Evolutionary conservation across 2,329 filamentous ascomycete genomes (phyloP).

Genomic region (Ophiostoma ips): DNA sequence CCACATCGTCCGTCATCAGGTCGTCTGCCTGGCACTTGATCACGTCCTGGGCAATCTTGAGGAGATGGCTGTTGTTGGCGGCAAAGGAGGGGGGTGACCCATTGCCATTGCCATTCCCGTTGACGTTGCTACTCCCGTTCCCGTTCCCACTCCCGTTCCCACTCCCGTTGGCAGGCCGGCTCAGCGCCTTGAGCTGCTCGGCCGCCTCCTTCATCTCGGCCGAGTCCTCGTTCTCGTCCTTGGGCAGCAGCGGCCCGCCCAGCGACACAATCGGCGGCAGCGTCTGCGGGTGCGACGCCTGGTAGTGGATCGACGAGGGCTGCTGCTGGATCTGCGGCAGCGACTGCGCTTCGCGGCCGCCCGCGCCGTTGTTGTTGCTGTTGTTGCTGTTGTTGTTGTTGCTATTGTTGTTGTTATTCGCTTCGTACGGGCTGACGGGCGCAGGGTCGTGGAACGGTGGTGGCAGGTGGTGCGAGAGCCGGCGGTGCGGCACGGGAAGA

Average conservation of each 20-base stretch:
- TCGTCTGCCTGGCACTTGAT: slow-evolving; percentile 10
- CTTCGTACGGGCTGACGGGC: slow-evolving; percentile 3
- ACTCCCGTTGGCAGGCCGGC: slow-evolving; percentile 35
- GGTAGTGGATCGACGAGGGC: neutral
- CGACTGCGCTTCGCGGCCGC: slow-evolving; percentile 1
- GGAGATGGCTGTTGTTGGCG: slow-evolving; percentile 8
- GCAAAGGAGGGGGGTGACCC: slow-evolving; percentile 18
- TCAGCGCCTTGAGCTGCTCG: slow-evolving; percentile 51
- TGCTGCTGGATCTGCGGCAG: slow-evolving; percentile 7
- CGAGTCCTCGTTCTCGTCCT: slow-evolving; percentile 45
- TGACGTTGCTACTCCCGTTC: neutral
- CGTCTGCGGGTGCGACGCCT: neutral
- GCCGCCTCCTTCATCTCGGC: slow-evolving; percentile 56
- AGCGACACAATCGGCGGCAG: neutral
- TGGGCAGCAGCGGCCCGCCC: slow-evolving; percentile 14
- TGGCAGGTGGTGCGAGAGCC: neutral
- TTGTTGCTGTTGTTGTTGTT: neutral
- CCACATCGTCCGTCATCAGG: slow-evolving; percentile 3
- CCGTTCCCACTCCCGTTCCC: too few species aligned
- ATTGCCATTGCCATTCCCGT: neutral
- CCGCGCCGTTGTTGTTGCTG: neutral
- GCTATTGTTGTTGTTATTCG: too few species aligned
- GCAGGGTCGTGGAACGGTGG: slow-evolving; percentile 3
- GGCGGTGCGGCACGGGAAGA: neutral
- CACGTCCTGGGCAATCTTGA: slow-evolving; percentile 11